Conservation (phyloP, 2,329 filamentous ascomycete genomes). For the Talaromyces islandicus region DNA sequence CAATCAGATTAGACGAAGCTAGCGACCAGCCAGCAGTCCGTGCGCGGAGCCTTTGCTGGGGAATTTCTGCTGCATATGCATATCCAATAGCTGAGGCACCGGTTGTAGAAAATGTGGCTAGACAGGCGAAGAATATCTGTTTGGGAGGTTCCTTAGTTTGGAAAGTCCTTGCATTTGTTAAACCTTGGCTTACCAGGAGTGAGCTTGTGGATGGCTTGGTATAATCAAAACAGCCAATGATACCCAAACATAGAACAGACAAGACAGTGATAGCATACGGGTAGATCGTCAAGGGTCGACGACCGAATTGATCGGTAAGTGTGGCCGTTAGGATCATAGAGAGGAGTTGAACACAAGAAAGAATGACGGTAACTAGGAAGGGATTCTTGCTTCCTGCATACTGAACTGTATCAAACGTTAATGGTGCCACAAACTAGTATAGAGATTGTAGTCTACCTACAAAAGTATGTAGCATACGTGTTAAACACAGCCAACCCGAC, state of each 20-base stretch:
- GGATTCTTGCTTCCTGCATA: slow-evolving; percentile 37
- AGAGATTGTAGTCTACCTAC: slow-evolving; percentile 14
- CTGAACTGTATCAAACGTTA: slow-evolving; percentile 25
- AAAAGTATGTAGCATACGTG: slow-evolving; percentile 37
- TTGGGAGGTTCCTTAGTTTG: neutral
- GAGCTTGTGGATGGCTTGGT: slow-evolving; percentile 26
- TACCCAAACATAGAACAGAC: slow-evolving; percentile 33
- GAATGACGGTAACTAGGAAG: slow-evolving; percentile 38
- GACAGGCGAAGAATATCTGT: slow-evolving; percentile 38
- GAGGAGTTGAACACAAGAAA: slow-evolving; percentile 37
- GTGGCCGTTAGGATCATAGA: slow-evolving; percentile 35
- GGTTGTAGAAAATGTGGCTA: slow-evolving; percentile 38
- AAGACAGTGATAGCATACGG: slow-evolving; percentile 33
- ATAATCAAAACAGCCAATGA: slow-evolving; percentile 38
- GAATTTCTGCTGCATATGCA: slow-evolving; percentile 38
- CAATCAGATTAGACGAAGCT: slow-evolving; percentile 35
- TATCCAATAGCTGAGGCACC: slow-evolving; percentile 40
- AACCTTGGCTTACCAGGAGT: slow-evolving; percentile 24
- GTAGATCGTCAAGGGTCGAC: slow-evolving; percentile 36
- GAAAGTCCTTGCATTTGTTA: neutral
- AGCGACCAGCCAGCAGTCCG: slow-evolving; percentile 35
- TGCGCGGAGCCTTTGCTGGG: slow-evolving; percentile 36
- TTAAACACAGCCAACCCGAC: slow-evolving; percentile 36
- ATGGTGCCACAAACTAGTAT: neutral
- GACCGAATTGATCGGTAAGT: slow-evolving; percentile 30